Evolutionary conservation across 768 basidiomycete genomes (phyloP).

Genomic region (Boletus fagicola): DNA sequence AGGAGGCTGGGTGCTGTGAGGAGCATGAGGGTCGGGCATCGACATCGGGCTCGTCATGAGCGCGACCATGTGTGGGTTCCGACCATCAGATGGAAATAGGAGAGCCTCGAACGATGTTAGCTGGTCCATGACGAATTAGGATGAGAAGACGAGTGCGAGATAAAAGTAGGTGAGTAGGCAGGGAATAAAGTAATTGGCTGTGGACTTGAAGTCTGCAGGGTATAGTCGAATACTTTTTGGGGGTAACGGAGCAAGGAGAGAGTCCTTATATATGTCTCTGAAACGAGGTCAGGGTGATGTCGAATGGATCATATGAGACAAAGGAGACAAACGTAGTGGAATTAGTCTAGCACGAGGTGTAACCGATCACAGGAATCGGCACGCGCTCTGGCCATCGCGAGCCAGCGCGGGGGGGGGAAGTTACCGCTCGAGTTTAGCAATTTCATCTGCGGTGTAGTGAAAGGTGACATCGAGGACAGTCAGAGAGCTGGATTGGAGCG

Average conservation of each 20-base stretch:
- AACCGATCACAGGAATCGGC: slow-evolving; percentile 23
- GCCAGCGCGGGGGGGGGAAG: not conserved
- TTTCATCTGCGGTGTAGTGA: slow-evolving; percentile 19
- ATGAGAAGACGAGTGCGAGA: slow-evolving; percentile 15
- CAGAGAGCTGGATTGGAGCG: slow-evolving; percentile 1
- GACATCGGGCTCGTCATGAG: slow-evolving; percentile 77
- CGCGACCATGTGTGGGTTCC: slow-evolving; percentile 67
- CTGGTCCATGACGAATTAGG: slow-evolving; percentile 53
- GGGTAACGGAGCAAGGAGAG: slow-evolving; percentile 19
- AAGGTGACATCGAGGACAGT: slow-evolving; percentile 3
- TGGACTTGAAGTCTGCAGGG: slow-evolving; percentile 16
- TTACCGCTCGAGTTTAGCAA: not conserved
- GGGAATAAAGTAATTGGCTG: slow-evolving; percentile 21
- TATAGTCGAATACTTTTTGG: slow-evolving; percentile 24
- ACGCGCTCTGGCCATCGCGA: slow-evolving; percentile 8
- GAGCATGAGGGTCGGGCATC: no score
- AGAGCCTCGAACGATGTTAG: slow-evolving; percentile 65
- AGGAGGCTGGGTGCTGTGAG: no score
- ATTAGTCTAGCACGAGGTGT: slow-evolving; percentile 39
- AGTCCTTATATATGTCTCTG: slow-evolving; percentile 29
- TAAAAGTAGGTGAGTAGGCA: slow-evolving; percentile 15
- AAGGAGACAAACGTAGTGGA: slow-evolving; percentile 27
- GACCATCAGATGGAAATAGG: slow-evolving; percentile 75
- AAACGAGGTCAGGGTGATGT: slow-evolving; percentile 43
- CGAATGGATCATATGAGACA: slow-evolving; percentile 22